Evolutionary conservation across 495 filamentous ascomycete species (phyloP), one percentile per base, ranked within the genome.

Genomic region (Parathielavia appendiculata): DNA sequence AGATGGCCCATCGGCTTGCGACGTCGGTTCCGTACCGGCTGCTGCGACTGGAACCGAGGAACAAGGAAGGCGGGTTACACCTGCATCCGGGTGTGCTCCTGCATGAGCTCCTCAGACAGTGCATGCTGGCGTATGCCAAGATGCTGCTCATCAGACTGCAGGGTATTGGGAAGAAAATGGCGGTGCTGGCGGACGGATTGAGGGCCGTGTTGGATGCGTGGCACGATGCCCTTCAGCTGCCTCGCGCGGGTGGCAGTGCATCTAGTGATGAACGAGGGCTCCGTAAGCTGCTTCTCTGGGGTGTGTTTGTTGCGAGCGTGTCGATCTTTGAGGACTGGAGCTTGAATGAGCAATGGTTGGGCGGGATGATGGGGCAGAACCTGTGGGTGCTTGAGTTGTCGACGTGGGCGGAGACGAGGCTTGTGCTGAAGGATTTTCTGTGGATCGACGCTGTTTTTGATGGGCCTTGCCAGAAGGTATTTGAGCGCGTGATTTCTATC

Each of bases 101-200:
- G 14, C 46, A 55, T 22, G 59, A 61, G 20, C 9, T 56, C 13
- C 17, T 61, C 14, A 17, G 53, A 12, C 1, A 56, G 7, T 30
- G 53, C 40, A 51, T 61, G 38, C 22, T 61, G 46, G 59, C 46
- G 19, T 61, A 30, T 55, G 54, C 39, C 4, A 61, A 61, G 53
- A 51, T 36, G 23, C 17, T 61, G 34, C 22, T 61, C 13, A 49
- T 61, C 16, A 51, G 44, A 20, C 3, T 61, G 11, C 6, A 9
- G 13, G 53, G 59, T 3, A 20, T 61, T 7, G 59, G 52, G 13
- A 56, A 12, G 39, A 45, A n/a, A 26, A 61, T 62, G 55, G 19
- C 32, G 14, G 26, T 32, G 20, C 34, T 56, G 43, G 30, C 20
- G 34, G 43, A 39, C 0, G 32, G 26, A 34, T 12, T 56, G 34